phyloP scores from a whole-genome alignment of 345 rosid genomes.

The Hibiscus mutabilis region DNA sequence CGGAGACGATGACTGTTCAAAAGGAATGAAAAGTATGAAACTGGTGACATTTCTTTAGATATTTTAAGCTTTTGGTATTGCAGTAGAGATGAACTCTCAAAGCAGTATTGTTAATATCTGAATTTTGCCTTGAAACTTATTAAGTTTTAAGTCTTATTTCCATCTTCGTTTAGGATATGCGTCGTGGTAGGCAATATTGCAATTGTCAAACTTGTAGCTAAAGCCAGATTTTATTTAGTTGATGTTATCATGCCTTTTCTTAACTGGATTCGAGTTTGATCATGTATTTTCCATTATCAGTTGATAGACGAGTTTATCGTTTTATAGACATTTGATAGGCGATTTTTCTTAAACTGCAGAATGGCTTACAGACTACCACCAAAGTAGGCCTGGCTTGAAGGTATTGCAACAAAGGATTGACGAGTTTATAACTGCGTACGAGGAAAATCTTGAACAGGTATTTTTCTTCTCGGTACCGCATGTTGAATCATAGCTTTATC shows the following conservation, averaged over 20 bases:
- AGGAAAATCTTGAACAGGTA: constrained; percentile 76
- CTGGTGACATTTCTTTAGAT: neutral
- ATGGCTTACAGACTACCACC: constrained; percentile 68
- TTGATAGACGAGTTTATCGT: neutral
- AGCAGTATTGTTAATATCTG: neutral
- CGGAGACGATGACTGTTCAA: constrained; percentile 59
- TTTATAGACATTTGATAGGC: neutral
- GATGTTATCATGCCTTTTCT: neutral
- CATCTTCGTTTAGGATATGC: neutral
- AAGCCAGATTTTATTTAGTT: neutral
- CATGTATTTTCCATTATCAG: neutral
- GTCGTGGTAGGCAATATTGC: neutral
- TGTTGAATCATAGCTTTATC: neutral
- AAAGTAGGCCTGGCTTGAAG: constrained; percentile 69
- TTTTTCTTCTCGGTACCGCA: neutral
- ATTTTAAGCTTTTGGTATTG: too few relatives aligned
- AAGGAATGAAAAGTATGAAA: constrained; percentile 72
- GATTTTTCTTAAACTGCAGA: constrained; percentile 35
- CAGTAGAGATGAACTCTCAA: neutral
- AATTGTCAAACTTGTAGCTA: neutral
- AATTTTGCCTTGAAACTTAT: neutral
- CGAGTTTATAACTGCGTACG: constrained; percentile 67
- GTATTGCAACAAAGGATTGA: constrained; percentile 71
- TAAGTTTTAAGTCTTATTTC: neutral
- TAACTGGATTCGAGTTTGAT: neutral